Evolutionary conservation across 768 basidiomycete species (phyloP).

Genomic region (Crepidotus variabilis): DNA sequence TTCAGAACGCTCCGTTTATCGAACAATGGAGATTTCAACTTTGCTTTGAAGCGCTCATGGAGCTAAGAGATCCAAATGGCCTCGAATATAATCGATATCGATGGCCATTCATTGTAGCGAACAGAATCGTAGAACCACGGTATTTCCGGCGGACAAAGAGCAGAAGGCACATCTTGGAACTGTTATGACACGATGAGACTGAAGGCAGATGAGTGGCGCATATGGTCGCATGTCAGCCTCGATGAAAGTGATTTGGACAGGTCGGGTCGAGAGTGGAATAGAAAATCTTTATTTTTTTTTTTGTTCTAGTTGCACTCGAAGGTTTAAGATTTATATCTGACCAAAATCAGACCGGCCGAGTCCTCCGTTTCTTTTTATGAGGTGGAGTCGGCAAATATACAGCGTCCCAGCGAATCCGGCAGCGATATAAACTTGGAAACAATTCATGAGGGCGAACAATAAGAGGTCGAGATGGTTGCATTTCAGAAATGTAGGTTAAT

Average conservation of each 20-base stretch:
- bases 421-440: background rate
- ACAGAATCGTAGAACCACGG: background rate
- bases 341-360: background rate
- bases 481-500: background rate
- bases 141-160: background rate
- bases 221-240: background rate
- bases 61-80: background rate
- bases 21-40: background rate
- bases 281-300: background rate
- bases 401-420: background rate
- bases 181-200: background rate
- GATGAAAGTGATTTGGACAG: background rate
- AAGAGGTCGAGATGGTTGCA: background rate
- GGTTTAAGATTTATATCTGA: background rate
- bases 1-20: background rate
- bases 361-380: background rate
- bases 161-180: background rate
- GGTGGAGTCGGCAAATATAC: background rate
- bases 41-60: background rate
- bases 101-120: background rate
- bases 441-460: background rate
- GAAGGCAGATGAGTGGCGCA: background rate
- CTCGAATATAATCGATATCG: background rate
- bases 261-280: background rate
- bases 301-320: background rate